phyloP scores from a whole-genome alignment of 768 basidiomycete species.

The Suillus clintonianus region DNA sequence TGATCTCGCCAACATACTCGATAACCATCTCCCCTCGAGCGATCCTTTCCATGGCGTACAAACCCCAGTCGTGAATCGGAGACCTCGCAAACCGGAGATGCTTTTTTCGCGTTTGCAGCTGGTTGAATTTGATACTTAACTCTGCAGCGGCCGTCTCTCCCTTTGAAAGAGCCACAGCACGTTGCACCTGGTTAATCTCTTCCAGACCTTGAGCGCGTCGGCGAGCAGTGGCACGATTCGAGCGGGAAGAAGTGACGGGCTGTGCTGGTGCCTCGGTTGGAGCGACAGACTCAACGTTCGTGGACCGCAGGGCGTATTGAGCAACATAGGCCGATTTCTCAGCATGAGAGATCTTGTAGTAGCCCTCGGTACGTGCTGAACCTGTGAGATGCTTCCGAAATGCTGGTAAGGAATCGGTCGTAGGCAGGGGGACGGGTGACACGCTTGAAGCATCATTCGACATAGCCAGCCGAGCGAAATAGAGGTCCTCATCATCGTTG shows the following conservation, averaged over 20 bases:
- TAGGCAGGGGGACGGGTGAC: slow-evolving; percentile 28
- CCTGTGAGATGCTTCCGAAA: slow-evolving; percentile 81
- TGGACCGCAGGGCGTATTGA: slow-evolving; percentile 73
- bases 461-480: slow-evolving; percentile 56
- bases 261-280: slow-evolving; percentile 43
- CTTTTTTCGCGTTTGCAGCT: slow-evolving; percentile 97
- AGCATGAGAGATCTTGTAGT: slow-evolving; percentile 90
- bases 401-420: slow-evolving; percentile 46
- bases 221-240: slow-evolving; percentile 90
- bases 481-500: slow-evolving; percentile 89
- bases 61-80: slow-evolving; percentile 97
- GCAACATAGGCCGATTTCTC: slow-evolving; percentile 93
- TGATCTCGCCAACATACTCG: slow-evolving; percentile 98
- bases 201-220: slow-evolving; percentile 91
- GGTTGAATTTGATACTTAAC: slow-evolving; percentile 94
- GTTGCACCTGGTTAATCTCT: slow-evolving; percentile 90
- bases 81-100: slow-evolving; percentile 92
- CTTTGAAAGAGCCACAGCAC: slow-evolving; percentile 73
- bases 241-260: slow-evolving; percentile 74
- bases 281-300: slow-evolving; percentile 45
- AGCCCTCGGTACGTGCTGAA: slow-evolving; percentile 91
- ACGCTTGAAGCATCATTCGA: slow-evolving; percentile 26
- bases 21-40: slow-evolving; percentile 97
- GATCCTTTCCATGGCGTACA: slow-evolving; percentile 98
- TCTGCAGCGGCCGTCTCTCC: slow-evolving; percentile 71